A percentile compares a stretch with the other conserved stretches of the same genome.
phyloP scores from a whole-genome alignment of 2,329 filamentous ascomycete species.

The Pseudogymnoascus sp. region DNA sequence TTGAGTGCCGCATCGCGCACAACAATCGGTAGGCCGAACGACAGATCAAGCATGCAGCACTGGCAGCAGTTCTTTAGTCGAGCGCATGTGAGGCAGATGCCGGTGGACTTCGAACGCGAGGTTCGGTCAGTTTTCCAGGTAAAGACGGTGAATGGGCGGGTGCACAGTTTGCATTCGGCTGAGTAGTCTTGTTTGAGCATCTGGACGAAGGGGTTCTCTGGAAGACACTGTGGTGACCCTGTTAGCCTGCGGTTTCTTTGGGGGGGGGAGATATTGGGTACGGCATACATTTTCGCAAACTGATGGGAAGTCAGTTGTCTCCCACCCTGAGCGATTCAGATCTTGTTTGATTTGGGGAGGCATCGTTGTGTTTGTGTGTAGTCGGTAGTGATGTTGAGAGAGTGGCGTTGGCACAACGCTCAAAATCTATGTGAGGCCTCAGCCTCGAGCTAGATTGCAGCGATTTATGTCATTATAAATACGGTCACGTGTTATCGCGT shows the following conservation, averaged over 20 bases:
- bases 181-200: constrained; percentile 98
- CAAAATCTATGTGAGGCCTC: not conserved
- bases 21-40: constrained; percentile 88
- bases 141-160: constrained; percentile 91
- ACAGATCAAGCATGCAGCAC: constrained; percentile 96
- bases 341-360: constrained; percentile 93
- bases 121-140: constrained; percentile 90
- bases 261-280: not conserved
- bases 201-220: constrained; percentile 95
- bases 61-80: constrained; percentile 98
- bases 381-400: not conserved
- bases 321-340: constrained; percentile 91
- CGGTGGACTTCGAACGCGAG: constrained; percentile 84
- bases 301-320: constrained; percentile 82
- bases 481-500: not conserved
- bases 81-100: constrained; percentile 92
- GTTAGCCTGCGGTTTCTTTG: not conserved
- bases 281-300: constrained; percentile 41
- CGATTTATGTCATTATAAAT: constrained; percentile 6
- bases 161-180: constrained; percentile 67
- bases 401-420: not conserved
- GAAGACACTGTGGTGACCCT: constrained; percentile 57
- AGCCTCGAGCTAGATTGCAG: not conserved
- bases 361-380: constrained; percentile 39
- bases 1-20: constrained; percentile 94